Conservation (phyloP, 2,329 filamentous ascomycete species). For the Colletotrichum endophyticum region DNA sequence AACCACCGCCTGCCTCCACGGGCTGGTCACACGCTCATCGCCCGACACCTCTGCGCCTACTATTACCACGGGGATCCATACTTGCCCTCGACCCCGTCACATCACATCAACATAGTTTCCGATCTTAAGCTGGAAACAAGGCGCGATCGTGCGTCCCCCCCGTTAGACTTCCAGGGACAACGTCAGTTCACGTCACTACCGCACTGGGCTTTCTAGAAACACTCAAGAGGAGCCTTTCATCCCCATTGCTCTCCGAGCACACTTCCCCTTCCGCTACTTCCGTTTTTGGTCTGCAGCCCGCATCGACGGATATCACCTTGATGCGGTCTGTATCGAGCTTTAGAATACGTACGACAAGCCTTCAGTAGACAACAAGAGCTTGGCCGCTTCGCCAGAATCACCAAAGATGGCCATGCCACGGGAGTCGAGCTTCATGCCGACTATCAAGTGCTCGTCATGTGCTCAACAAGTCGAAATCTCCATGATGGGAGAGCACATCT, state of each 20-base stretch:
- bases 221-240: constrained; percentile 10
- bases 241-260: neutral
- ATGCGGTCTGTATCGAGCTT: constrained; percentile 11
- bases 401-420: constrained; percentile 56
- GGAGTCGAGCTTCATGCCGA: constrained; percentile 75
- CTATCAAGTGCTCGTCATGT: constrained; percentile 88
- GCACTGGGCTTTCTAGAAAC: constrained; percentile 9
- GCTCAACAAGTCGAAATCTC: constrained; percentile 80
- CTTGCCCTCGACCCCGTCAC: neutral
- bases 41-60: neutral
- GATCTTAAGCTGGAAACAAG: constrained; percentile 17
- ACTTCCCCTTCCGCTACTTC: neutral
- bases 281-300: neutral
- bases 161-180: neutral
- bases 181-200: constrained; percentile 14
- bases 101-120: constrained; percentile 13
- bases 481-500: constrained; percentile 85
- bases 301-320: neutral
- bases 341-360: neutral
- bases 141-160: neutral
- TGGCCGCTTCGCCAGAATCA: constrained; percentile 10
- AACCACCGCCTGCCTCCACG: neutral
- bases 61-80: neutral
- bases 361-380: neutral
- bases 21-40: constrained; percentile 2